A percentile compares a stretch with the other conserved stretches of the same genome.
Conservation (phyloP, 208 protist species). For the Wallacemonas sp. region DNA sequence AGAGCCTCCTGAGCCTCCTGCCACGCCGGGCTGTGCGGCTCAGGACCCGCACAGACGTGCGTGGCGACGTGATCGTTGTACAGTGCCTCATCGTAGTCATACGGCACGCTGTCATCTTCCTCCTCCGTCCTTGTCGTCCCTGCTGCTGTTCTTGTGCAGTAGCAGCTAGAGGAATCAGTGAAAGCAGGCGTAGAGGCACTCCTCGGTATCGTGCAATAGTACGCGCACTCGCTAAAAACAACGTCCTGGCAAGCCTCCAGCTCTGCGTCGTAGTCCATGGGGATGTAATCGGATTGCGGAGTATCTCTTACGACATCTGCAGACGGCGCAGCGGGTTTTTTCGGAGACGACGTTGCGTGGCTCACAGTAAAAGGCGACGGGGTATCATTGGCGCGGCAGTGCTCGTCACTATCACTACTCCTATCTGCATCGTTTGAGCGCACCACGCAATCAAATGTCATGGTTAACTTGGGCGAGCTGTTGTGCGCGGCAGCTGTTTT, state of each 20-base stretch:
- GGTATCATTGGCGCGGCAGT: too few species aligned
- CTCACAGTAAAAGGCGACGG: neutral
- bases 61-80: neutral
- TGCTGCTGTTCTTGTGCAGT: too few species aligned
- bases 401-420: too few species aligned
- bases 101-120: constrained; percentile 9
- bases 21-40: constrained; percentile 14
- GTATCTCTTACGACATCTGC: neutral
- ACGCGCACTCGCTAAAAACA: constrained; percentile 49
- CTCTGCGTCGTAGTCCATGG: constrained; percentile 59
- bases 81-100: constrained; percentile 7
- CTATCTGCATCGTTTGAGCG: too few species aligned
- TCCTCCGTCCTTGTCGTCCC: too few species aligned
- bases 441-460: too few species aligned
- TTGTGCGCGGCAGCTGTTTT: neutral
- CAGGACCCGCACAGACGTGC: neutral
- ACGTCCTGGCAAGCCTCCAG: constrained; percentile 61
- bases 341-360: constrained; percentile 11
- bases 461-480: too few species aligned
- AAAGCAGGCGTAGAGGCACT: neutral
- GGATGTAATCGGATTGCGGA: constrained; percentile 17
- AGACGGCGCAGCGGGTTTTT: neutral
- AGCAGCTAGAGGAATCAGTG: too few species aligned
- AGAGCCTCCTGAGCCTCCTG: constrained; percentile 21
- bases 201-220: constrained; percentile 19